Evolutionary conservation across 345 rosid genomes (phyloP), one percentile per base, ranked within the genome.

Genomic region (Limnanthes douglasii): DNA sequence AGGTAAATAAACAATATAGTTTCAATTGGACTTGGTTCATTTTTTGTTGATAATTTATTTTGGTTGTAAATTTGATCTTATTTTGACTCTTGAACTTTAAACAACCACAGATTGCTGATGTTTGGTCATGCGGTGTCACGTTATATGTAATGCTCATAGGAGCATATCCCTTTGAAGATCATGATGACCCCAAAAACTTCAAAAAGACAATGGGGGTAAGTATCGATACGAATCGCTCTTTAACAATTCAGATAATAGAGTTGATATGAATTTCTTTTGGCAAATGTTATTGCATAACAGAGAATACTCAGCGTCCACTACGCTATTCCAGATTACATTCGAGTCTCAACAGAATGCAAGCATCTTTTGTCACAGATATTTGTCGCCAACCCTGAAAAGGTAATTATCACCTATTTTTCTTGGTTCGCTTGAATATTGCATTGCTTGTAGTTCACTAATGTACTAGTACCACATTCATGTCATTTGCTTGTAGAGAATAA

Each of bases 71-170:
- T 11, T 5, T 11, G 21, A 3, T 25, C 30, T 19, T 6, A 2
- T 6, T 11, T 19, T 62, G 29, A 56, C 34, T 50, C 15, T 45
- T 17, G 30, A 6, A n/a, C n/a, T n/a, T n/a, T n/a, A n/a, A 22
- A 31, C 21, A 15, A n/a, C 16, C 32, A 32, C 11, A 62, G 68
- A 51, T 52, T 36, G 75, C 75, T 43, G 79, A 72, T 58, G 79
- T 68, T 48, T 72, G 75, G 79, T 72, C 79, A 15, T 68, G 72
- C 58, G 79, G 75, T 18, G 79, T 72, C 14, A 64, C 75, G 37
- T 55, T 72, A 21, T 68, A 61, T 55, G 79, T 72, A 0, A 72
- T 72, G 79, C 59, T 72, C 11, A 69, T 72, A 35, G 79, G 79
- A 45, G 69, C 75, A 37, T 72, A 64, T 47, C 79, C 79, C 7